These are phyloP conservation scores for Fusarium scirpi DNA, from an alignment of 2,329 filamentous ascomycete genomes.

Conservation along the genomic window DNA sequence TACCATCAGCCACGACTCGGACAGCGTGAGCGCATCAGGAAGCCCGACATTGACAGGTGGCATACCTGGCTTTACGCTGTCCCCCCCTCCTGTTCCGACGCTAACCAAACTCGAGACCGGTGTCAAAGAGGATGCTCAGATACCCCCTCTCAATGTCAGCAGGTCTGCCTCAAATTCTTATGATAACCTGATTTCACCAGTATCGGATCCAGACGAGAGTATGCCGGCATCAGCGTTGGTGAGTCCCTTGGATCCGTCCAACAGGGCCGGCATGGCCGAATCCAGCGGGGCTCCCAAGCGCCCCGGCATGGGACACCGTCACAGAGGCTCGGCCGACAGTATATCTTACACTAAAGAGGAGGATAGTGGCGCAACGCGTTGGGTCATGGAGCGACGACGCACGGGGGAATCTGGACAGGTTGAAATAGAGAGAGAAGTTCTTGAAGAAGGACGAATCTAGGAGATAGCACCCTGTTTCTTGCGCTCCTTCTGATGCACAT, in stretches of 20 bases:
- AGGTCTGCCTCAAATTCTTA: constrained; percentile 20
- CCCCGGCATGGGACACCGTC: constrained; percentile 57
- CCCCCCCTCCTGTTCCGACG: constrained; percentile 41
- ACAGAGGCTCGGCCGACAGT: constrained; percentile 72
- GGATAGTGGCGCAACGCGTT: constrained; percentile 68
- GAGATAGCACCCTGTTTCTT: constrained; percentile 11
- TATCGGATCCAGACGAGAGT: constrained; percentile 32
- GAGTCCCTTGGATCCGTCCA: constrained; percentile 40
- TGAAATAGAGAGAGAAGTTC: constrained; percentile 73
- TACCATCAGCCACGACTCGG: constrained; percentile 61
- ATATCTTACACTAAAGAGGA: constrained; percentile 78
- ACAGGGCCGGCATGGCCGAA: constrained; percentile 26
- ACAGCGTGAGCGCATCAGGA: constrained; percentile 58
- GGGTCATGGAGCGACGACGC: constrained; percentile 76
- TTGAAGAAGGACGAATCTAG: constrained; percentile 66
- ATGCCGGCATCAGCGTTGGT: constrained; percentile 35
- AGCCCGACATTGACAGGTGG: constrained; percentile 65
- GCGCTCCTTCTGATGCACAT: constrained; percentile 12
- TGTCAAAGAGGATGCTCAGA: constrained; percentile 22
- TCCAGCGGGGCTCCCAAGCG: constrained; percentile 26
- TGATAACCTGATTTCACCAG: constrained; percentile 37
- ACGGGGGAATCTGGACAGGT: constrained; percentile 74
- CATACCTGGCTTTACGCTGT: constrained; percentile 48
- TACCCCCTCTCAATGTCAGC: constrained; percentile 23
- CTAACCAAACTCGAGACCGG: constrained; percentile 26